Evolutionary conservation across 352 stramenopile species (phyloP).

Genomic region (Globisporangium radiosum): DNA sequence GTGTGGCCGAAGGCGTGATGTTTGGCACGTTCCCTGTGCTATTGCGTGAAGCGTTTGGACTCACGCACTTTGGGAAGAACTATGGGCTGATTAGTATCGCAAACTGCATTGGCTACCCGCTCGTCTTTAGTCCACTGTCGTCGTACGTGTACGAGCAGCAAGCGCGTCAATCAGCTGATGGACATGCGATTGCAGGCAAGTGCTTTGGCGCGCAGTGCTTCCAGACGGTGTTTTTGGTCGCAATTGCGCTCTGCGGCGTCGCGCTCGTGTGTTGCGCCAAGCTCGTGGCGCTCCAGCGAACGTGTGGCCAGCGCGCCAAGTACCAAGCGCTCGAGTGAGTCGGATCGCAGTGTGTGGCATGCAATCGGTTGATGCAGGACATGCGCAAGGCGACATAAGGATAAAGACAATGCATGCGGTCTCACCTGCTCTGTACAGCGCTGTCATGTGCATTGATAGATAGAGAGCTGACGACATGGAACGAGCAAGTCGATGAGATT

Average conservation of each 20-base stretch:
- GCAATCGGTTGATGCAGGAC: neutral
- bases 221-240: constrained; percentile 53
- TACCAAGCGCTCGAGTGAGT: constrained; percentile 13
- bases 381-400: too few relatives aligned
- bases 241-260: constrained; percentile 43
- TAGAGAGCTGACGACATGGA: too few relatives aligned
- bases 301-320: constrained; percentile 2
- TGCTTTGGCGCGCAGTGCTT: constrained; percentile 64
- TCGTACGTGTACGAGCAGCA: constrained; percentile 62
- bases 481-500: too few relatives aligned
- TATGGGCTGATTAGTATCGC: constrained; percentile 75
- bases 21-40: constrained; percentile 79
- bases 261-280: constrained; percentile 43
- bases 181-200: constrained; percentile 21
- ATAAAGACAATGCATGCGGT: too few relatives aligned
- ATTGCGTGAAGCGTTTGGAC: constrained; percentile 71
- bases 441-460: too few relatives aligned
- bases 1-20: constrained; percentile 71
- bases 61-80: constrained; percentile 80
- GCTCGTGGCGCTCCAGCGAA: constrained; percentile 28
- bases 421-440: too few relatives aligned
- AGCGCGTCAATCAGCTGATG: constrained; percentile 14
- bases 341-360: neutral
- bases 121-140: constrained; percentile 69
- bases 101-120: constrained; percentile 77